phyloP scores from a whole-genome alignment of 2,329 filamentous ascomycete genomes.

The Penicillium sp. region DNA sequence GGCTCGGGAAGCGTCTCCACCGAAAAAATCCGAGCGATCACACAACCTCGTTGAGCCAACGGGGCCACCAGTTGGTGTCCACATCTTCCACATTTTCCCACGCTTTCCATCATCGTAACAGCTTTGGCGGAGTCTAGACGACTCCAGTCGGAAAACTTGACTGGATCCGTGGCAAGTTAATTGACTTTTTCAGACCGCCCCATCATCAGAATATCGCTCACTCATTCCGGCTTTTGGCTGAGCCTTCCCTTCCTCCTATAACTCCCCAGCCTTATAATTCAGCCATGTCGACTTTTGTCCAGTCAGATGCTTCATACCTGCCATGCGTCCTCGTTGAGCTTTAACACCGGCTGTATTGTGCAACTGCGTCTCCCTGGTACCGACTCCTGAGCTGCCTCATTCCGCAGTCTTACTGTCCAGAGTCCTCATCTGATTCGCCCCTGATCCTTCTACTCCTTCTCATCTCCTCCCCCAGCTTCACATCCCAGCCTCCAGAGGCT shows the following conservation, averaged over 20 bases:
- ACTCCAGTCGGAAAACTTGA: background rate
- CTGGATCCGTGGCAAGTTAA: background rate
- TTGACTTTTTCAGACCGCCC: background rate
- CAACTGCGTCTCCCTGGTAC: slow-evolving; percentile 16
- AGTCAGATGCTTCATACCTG: slow-evolving; percentile 23
- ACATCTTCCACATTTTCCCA: background rate
- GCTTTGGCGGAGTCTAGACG: background rate
- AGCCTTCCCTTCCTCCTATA: background rate
- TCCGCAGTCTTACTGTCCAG: background rate
- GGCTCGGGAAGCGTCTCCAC: slow-evolving; percentile 3
- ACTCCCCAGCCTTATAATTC: background rate
- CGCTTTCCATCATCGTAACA: background rate
- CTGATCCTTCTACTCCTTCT: slow-evolving; percentile 3
- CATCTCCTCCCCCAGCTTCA: background rate
- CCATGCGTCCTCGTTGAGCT: slow-evolving; percentile 23
- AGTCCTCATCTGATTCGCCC: slow-evolving; percentile 18
- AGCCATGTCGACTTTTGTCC: slow-evolving; percentile 23
- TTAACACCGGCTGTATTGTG: slow-evolving; percentile 21
- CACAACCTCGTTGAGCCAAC: background rate
- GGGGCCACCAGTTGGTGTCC: background rate
- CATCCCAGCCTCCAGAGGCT: background rate
- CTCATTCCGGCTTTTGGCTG: background rate
- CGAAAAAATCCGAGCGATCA: slow-evolving; percentile 1
- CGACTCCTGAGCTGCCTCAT: slow-evolving; percentile 11
- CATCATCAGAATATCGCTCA: background rate